Percentiles rank a stretch among this genome's conserved stretches.
Evolutionary conservation across 2,329 filamentous ascomycete genomes (phyloP).

Genomic region (Sarocladium brachiariae): DNA sequence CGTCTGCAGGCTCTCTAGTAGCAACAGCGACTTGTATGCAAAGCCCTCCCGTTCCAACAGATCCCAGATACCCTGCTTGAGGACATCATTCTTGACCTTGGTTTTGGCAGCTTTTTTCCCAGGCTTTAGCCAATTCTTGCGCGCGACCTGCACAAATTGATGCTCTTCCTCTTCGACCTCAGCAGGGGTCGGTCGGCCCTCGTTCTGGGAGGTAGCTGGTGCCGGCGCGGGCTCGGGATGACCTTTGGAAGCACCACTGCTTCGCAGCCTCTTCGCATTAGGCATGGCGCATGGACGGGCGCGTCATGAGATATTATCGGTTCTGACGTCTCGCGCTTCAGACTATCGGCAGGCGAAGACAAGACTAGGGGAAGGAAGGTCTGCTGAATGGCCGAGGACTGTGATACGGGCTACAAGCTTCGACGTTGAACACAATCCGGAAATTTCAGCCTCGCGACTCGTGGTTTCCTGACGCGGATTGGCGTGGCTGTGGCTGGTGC

Average conservation of each 20-base stretch:
- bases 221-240: slow-evolving; percentile 27
- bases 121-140: slow-evolving; percentile 74
- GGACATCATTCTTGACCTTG: slow-evolving; percentile 74
- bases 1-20: slow-evolving; percentile 84
- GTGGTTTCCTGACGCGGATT: slow-evolving; percentile 1
- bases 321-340: not conserved
- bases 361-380: not conserved
- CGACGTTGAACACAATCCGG: slow-evolving; percentile 1
- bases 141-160: slow-evolving; percentile 69
- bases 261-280: slow-evolving; percentile 52
- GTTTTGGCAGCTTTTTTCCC: slow-evolving; percentile 54
- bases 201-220: slow-evolving; percentile 29
- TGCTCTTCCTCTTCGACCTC: slow-evolving; percentile 66
- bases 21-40: slow-evolving; percentile 66
- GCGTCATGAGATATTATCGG: not conserved
- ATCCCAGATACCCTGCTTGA: slow-evolving; percentile 88
- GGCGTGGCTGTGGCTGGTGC: slow-evolving; percentile 2
- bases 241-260: slow-evolving; percentile 38
- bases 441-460: slow-evolving; percentile 30
- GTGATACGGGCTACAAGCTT: not conserved
- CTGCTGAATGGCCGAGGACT: slow-evolving; percentile 3
- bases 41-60: slow-evolving; percentile 77
- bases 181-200: slow-evolving; percentile 48
- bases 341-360: not conserved
- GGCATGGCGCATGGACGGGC: slow-evolving; percentile 35